Conservation (phyloP, 148 eudicot species). For the Silene latifolia region DNA sequence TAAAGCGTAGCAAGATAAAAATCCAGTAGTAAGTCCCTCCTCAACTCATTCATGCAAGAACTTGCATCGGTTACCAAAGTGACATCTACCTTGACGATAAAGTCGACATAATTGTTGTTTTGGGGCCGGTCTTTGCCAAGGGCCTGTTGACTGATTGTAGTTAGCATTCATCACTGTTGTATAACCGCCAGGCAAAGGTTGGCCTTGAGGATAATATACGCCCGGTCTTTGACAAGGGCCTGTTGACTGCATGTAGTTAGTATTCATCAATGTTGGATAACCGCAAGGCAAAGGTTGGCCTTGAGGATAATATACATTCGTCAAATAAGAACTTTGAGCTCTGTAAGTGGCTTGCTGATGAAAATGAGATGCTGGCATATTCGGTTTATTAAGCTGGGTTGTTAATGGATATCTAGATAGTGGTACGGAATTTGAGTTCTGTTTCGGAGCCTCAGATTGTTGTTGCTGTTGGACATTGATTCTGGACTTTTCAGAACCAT, state of each 20-base stretch:
- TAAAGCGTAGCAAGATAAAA: too few relatives aligned
- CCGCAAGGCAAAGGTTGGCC: conserved; percentile 7
- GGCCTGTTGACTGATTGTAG: background rate
- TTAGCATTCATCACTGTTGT: conserved; percentile 8
- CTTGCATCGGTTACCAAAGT: conserved; percentile 28
- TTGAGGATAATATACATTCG: conserved; percentile 1
- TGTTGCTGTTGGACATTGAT: conserved; percentile 13
- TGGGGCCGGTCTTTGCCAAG: background rate
- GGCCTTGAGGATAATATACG: background rate
- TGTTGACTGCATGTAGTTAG: background rate
- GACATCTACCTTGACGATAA: conserved; percentile 29
- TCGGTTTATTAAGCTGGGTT: background rate
- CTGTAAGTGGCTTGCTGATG: background rate
- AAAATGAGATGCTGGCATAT: background rate
- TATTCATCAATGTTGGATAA: conserved; percentile 2
- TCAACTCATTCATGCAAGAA: conserved; percentile 22
- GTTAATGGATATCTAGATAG: conserved; percentile 5
- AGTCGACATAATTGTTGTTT: conserved; percentile 16
- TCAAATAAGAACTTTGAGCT: conserved; percentile 5
- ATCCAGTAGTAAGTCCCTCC: background rate
- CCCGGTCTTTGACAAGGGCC: too few relatives aligned
- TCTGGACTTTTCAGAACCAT: background rate
- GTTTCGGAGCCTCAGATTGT: conserved; percentile 5
- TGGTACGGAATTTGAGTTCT: background rate
- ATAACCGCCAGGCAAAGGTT: conserved; percentile 10